Conservation (phyloP, 495 filamentous ascomycete genomes). For the Usnea hakonensis region DNA sequence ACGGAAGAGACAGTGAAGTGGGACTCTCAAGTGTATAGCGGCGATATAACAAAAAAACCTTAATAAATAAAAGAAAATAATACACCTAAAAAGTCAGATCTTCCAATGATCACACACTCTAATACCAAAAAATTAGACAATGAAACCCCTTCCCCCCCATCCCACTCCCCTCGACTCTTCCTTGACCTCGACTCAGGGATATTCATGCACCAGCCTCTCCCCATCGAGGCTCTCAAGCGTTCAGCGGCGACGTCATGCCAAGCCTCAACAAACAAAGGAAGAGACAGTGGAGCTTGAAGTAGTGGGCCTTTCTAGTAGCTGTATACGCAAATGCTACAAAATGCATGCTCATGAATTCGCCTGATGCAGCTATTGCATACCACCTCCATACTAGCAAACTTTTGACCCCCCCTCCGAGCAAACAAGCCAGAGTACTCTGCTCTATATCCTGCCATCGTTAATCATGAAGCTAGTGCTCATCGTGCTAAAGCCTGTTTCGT, state of each 20-base stretch:
- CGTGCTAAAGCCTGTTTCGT: background rate
- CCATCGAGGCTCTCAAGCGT: background rate
- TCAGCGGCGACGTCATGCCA: background rate
- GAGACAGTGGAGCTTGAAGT: background rate
- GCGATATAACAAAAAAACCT: background rate
- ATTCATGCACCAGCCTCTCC: no score
- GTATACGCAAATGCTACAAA: background rate
- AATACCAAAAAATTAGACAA: no score
- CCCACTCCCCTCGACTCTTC: no score
- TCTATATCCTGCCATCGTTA: background rate
- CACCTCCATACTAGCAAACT: background rate
- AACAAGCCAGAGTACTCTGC: background rate
- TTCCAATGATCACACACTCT: no score
- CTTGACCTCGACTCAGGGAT: no score
- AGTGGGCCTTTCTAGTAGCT: background rate
- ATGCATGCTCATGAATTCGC: background rate
- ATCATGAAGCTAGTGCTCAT: background rate
- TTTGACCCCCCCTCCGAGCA: background rate
- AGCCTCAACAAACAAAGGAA: background rate
- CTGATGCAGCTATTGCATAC: background rate
- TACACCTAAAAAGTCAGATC: no score
- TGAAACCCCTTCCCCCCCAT: no score
- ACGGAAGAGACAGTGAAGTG: conserved; percentile 3
- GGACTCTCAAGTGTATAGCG: background rate
- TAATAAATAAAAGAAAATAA: no score